These are phyloP conservation scores for Crepidotus sp. DNA, from an alignment of 1,284 basidiomycete species.

Conservation along the genomic window DNA sequence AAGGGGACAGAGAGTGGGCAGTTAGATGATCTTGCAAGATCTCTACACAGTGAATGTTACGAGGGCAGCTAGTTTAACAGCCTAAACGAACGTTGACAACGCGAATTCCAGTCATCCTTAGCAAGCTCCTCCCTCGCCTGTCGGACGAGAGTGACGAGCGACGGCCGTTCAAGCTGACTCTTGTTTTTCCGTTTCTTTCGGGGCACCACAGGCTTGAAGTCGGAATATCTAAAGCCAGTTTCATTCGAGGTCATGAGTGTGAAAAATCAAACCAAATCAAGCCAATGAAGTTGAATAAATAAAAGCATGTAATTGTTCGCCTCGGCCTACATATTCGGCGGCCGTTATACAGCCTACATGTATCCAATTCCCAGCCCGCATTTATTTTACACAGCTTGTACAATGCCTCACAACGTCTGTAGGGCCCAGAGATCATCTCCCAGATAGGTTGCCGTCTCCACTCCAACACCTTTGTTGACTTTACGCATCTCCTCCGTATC, in stretches of 20 bases:
- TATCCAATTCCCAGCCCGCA: too few species aligned
- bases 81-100: slow-evolving; percentile 32
- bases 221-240: slow-evolving; percentile 27
- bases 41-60: slow-evolving; percentile 23
- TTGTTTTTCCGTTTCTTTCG: slow-evolving; percentile 35
- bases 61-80: background rate
- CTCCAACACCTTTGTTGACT: slow-evolving; percentile 85
- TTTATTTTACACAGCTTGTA: slow-evolving; percentile 8
- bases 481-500: slow-evolving; percentile 83
- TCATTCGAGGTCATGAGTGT: slow-evolving; percentile 7
- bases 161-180: slow-evolving; percentile 20
- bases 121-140: slow-evolving; percentile 30
- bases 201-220: slow-evolving; percentile 33
- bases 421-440: slow-evolving; percentile 89
- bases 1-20: slow-evolving; percentile 10
- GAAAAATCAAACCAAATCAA: background rate
- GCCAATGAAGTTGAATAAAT: too few species aligned
- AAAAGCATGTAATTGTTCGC: too few species aligned
- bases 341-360: background rate
- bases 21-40: slow-evolving; percentile 27
- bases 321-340: too few species aligned
- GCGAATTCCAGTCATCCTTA: slow-evolving; percentile 35
- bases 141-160: slow-evolving; percentile 25
- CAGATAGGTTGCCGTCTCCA: slow-evolving; percentile 79
- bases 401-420: slow-evolving; percentile 48